These are phyloP conservation scores for Trichoderma asperellum DNA, from an alignment of 2,329 filamentous ascomycete species.

Conservation along the genomic window DNA sequence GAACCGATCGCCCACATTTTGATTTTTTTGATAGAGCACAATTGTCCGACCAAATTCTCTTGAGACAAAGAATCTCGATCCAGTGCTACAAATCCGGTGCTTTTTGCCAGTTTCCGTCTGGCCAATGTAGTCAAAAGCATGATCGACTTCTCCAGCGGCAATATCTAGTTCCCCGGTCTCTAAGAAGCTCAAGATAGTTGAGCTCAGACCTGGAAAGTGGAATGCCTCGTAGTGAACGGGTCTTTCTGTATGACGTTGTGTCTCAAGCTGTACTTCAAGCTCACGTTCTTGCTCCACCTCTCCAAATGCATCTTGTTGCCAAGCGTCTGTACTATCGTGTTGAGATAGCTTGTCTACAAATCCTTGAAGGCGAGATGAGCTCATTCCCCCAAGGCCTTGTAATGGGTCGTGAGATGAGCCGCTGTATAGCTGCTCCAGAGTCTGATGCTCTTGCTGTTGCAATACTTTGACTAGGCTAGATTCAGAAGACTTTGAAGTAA, in stretches of 20 bases:
- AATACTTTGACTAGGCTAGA: slow-evolving; percentile 37
- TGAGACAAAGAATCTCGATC: slow-evolving; percentile 43
- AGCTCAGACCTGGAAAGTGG: slow-evolving; percentile 51
- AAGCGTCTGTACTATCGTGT: background rate
- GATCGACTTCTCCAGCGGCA: slow-evolving; percentile 22
- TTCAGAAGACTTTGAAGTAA: slow-evolving; percentile 42
- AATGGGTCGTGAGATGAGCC: slow-evolving; percentile 26
- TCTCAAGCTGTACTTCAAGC: slow-evolving; percentile 61
- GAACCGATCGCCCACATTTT: slow-evolving; percentile 12
- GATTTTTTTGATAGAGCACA: background rate
- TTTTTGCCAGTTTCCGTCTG: slow-evolving; percentile 42
- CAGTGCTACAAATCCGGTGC: slow-evolving; percentile 32
- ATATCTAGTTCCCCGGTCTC: slow-evolving; percentile 44
- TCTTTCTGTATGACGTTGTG: slow-evolving; percentile 58
- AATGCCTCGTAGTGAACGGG: slow-evolving; percentile 46
- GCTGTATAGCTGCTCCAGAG: slow-evolving; percentile 62
- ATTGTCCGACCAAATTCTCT: slow-evolving; percentile 32
- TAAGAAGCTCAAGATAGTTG: slow-evolving; percentile 51
- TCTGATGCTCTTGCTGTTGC: slow-evolving; percentile 58
- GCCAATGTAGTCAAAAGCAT: slow-evolving; percentile 48
- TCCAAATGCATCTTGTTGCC: slow-evolving; percentile 54
- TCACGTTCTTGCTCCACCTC: slow-evolving; percentile 65
- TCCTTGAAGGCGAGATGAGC: background rate
- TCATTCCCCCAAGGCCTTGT: background rate
- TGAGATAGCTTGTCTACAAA: background rate